Conservation (phyloP, 768 basidiomycete genomes). For the Leucocoprinus sp. region DNA sequence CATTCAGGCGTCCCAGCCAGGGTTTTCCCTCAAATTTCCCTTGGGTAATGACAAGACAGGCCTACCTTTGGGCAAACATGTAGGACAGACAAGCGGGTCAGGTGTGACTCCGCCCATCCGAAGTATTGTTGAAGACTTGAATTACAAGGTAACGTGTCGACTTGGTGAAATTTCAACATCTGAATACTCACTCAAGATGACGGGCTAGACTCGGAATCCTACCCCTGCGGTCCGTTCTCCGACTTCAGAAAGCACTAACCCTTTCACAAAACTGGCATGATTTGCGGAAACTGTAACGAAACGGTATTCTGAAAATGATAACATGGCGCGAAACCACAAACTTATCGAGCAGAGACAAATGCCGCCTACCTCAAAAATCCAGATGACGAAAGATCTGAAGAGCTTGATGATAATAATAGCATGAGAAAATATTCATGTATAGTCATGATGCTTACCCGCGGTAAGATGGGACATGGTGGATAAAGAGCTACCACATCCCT, state of each 20-base stretch:
- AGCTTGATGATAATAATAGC: no score
- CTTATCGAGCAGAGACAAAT: no score
- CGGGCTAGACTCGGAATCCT: constrained; percentile 35
- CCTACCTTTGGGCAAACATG: constrained; percentile 16
- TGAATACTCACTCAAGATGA: constrained; percentile 13
- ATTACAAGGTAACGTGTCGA: constrained; percentile 41
- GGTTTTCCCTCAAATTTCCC: constrained; percentile 13
- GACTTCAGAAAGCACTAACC: constrained; percentile 41
- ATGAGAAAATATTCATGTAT: no score
- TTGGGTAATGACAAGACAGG: constrained; percentile 6
- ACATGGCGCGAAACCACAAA: no score
- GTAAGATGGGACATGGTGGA: no score
- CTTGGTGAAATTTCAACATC: background rate
- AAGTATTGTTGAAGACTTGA: constrained; percentile 77
- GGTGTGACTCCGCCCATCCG: constrained; percentile 32
- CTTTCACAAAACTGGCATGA: constrained; percentile 43
- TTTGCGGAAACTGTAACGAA: constrained; percentile 23
- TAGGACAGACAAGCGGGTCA: constrained; percentile 19
- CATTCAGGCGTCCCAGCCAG: constrained; percentile 14
- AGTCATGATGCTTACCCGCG: no score
- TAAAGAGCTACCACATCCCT: no score
- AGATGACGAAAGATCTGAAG: no score
- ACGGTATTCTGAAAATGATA: background rate
- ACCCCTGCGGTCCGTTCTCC: constrained; percentile 31
- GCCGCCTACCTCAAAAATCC: no score